phyloP scores from a whole-genome alignment of 495 filamentous ascomycete species.

The Achaetomiella virescens region DNA sequence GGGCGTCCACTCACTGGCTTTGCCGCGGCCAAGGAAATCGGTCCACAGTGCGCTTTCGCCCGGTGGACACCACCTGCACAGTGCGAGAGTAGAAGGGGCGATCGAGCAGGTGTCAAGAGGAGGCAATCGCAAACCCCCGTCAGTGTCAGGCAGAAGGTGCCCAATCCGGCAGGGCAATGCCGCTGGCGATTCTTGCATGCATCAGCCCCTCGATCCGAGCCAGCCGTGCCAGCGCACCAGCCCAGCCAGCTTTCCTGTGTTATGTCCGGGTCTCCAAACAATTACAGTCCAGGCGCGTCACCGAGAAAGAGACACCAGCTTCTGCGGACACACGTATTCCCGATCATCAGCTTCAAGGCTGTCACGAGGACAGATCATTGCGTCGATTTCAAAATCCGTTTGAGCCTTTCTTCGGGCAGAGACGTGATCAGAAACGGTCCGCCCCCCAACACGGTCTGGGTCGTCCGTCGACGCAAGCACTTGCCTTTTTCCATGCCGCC shows the following conservation, averaged over 20 bases:
- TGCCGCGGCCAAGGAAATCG: constrained; percentile 11
- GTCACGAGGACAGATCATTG: background rate
- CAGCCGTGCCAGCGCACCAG: constrained; percentile 7
- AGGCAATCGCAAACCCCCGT: background rate
- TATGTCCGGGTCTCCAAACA: background rate
- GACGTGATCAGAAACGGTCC: background rate
- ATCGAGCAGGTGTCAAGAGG: background rate
- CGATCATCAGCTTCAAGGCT: background rate
- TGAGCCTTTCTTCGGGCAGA: background rate
- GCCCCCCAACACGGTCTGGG: background rate
- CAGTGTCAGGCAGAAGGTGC: constrained; percentile 18
- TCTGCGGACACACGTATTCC: constrained; percentile 2
- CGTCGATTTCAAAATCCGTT: background rate
- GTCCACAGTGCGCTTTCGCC: constrained; percentile 11
- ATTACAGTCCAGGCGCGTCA: background rate
- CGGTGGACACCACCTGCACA: constrained; percentile 9
- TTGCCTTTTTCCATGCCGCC: too few species aligned
- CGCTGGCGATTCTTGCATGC: constrained; percentile 6
- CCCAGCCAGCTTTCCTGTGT: background rate
- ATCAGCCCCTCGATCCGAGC: constrained; percentile 1
- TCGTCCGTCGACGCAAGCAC: too few species aligned
- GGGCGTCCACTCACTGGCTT: constrained; percentile 8
- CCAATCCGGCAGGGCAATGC: constrained; percentile 15
- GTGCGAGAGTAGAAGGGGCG: constrained; percentile 12
- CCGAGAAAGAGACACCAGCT: background rate